Percentiles rank a stretch among this genome's conserved stretches.
phyloP scores from a whole-genome alignment of 2,329 filamentous ascomycete genomes.

The Talaromyces sp. region DNA sequence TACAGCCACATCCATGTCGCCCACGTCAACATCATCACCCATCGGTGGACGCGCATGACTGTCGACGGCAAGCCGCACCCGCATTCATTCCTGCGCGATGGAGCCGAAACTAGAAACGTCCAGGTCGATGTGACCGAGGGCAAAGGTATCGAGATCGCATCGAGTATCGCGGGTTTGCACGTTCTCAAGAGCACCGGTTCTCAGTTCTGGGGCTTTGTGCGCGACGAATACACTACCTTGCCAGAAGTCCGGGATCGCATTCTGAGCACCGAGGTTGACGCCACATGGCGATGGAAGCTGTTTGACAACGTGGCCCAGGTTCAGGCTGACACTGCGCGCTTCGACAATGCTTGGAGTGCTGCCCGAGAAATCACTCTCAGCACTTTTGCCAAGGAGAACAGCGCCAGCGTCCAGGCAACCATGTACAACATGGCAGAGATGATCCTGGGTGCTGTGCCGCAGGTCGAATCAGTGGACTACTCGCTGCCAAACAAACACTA shows the following conservation, averaged over 20 bases:
- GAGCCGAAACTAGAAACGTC: conserved; percentile 79
- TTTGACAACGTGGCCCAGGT: conserved; percentile 66
- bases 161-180: conserved; percentile 72
- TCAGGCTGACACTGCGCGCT: conserved; percentile 57
- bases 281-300: conserved; percentile 75
- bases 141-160: conserved; percentile 68
- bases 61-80: conserved; percentile 87
- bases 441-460: conserved; percentile 71
- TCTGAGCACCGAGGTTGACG: conserved; percentile 86
- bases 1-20: conserved; percentile 86
- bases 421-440: conserved; percentile 98
- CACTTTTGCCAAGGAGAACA: conserved; percentile 84
- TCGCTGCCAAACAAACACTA: conserved; percentile 97
- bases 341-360: conserved; percentile 71
- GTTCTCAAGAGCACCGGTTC: conserved; percentile 97
- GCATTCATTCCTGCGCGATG: conserved; percentile 89
- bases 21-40: conserved; percentile 74
- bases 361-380: conserved; percentile 84
- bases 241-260: conserved; percentile 92
- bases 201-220: conserved; percentile 89
- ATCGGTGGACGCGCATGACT: conserved; percentile 86
- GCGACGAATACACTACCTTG: conserved; percentile 89
- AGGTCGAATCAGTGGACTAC: conserved; percentile 71
- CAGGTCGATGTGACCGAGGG: conserved; percentile 64
- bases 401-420: conserved; percentile 88